Evolutionary conservation across 1,284 basidiomycete genomes (phyloP).

Genomic region (Xanthoconium separans): DNA sequence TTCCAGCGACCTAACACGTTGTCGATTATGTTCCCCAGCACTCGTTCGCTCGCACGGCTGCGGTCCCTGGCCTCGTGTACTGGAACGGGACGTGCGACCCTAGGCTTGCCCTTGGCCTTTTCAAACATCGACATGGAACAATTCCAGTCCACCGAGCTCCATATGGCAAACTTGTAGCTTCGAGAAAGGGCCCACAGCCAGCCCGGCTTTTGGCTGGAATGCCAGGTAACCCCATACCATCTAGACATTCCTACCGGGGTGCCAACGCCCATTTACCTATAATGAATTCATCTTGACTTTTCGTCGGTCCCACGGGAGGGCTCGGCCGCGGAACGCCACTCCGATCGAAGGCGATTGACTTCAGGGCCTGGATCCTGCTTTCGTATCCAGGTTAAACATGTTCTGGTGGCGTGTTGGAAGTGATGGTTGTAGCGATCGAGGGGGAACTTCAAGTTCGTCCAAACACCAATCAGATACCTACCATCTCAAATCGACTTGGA

Average conservation of each 20-base stretch:
- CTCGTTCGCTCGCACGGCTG: conserved; percentile 16
- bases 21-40: neutral
- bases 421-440: neutral
- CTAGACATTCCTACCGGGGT: neutral
- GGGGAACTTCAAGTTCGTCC: neutral
- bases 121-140: neutral
- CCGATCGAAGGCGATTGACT: conserved; percentile 12
- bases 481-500: neutral
- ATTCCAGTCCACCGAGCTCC: neutral
- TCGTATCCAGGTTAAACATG: neutral
- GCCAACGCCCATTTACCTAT: conserved; percentile 1
- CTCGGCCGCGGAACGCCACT: conserved; percentile 17
- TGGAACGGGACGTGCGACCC: conserved; percentile 2
- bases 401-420: neutral
- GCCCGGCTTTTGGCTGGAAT: neutral
- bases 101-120: neutral
- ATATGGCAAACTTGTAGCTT: neutral
- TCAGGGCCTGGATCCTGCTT: conserved; percentile 12
- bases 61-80: conserved; percentile 19
- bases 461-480: neutral
- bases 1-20: conserved; percentile 5
- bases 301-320: conserved; percentile 4
- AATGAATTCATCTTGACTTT: conserved; percentile 8
- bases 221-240: neutral
- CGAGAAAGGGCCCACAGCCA: conserved; percentile 10